phyloP scores from a whole-genome alignment of 2,329 filamentous ascomycete species.

The Oidium heveae region DNA sequence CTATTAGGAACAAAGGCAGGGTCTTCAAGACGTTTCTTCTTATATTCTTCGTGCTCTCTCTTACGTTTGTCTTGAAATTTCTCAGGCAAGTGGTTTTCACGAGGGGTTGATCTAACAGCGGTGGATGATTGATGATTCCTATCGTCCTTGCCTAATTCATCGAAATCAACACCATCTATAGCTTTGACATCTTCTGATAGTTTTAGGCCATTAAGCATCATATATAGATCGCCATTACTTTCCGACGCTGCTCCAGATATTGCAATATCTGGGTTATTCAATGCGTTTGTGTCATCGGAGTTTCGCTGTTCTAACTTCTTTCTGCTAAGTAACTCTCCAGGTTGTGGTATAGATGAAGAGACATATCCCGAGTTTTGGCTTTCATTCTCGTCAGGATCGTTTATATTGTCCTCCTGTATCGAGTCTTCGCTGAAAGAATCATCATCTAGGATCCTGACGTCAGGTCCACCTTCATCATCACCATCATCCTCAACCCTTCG shows the following conservation, averaged over 20 bases:
- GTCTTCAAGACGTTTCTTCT: slow-evolving; percentile 65
- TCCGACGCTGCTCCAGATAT: too few species aligned
- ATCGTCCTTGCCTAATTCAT: slow-evolving; percentile 13
- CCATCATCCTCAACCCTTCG: slow-evolving; percentile 41
- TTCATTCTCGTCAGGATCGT: background rate
- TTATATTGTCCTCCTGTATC: slow-evolving; percentile 2
- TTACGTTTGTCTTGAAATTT: slow-evolving; percentile 44
- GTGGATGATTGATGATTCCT: slow-evolving; percentile 10
- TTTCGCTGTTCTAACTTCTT: background rate
- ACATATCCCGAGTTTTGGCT: background rate
- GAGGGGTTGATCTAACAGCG: slow-evolving; percentile 15
- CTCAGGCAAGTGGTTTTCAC: slow-evolving; percentile 23
- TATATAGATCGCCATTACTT: slow-evolving; percentile 2
- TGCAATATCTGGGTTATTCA: background rate
- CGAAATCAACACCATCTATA: slow-evolving; percentile 9
- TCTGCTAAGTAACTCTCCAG: background rate
- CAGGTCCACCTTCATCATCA: slow-evolving; percentile 36
- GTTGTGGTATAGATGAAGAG: background rate
- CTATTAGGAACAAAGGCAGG: slow-evolving; percentile 85
- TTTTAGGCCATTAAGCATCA: slow-evolving; percentile 27
- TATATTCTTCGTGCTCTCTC: slow-evolving; percentile 76
- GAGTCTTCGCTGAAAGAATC: slow-evolving; percentile 42
- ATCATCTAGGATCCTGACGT: slow-evolving; percentile 32
- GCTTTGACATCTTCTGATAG: slow-evolving; percentile 8
- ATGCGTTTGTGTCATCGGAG: background rate